These are phyloP conservation scores for Amaranthus cruentus DNA, from an alignment of 148 eudicot genomes.

Conservation along the genomic window DNA sequence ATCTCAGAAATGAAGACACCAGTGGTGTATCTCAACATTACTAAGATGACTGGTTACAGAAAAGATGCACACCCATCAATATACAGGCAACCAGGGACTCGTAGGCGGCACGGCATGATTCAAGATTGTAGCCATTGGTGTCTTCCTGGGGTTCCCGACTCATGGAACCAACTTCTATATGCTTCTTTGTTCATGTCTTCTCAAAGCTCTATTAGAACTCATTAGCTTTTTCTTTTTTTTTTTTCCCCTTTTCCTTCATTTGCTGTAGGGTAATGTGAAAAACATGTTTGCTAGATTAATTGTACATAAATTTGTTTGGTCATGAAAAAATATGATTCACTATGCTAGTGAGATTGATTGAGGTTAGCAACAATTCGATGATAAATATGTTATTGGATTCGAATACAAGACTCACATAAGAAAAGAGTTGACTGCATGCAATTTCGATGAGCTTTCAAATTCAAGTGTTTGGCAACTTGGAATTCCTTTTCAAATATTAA, in stretches of 20 bases:
- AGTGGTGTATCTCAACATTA: conserved; percentile 49
- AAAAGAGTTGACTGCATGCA: too few relatives aligned
- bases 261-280: too few relatives aligned
- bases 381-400: too few relatives aligned
- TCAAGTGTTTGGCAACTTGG: too few relatives aligned
- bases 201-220: conserved; percentile 2
- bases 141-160: conserved; percentile 74
- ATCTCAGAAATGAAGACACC: conserved; percentile 43
- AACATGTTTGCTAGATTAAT: too few relatives aligned
- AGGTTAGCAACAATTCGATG: neutral
- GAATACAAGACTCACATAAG: too few relatives aligned
- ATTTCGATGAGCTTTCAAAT: too few relatives aligned
- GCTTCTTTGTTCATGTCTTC: conserved; percentile 34
- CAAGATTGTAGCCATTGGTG: conserved; percentile 91
- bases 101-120: conserved; percentile 8
- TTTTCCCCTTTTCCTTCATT: neutral
- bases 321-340: neutral
- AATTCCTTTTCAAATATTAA: too few relatives aligned
- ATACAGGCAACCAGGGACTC: conserved; percentile 25
- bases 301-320: too few relatives aligned
- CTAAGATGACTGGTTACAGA: conserved; percentile 53
- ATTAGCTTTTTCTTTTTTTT: neutral
- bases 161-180: conserved; percentile 72
- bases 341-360: neutral
- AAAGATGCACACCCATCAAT: conserved; percentile 75